Conservation (phyloP, 1,284 basidiomycete genomes). For the Earliella scabrosa region DNA sequence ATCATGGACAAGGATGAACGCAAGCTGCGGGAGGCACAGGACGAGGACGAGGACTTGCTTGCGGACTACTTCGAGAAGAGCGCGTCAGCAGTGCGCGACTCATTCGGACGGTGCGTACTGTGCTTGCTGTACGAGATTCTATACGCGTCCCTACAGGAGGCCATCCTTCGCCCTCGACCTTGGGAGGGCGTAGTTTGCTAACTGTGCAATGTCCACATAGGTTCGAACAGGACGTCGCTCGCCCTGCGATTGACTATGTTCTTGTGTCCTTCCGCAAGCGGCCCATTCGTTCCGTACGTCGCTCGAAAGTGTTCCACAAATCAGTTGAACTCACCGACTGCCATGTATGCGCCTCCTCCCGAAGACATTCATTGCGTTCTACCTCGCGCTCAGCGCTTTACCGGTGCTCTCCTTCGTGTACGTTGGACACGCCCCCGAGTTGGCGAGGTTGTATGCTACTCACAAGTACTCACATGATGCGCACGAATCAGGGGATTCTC, state of each 20-base stretch:
- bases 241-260: slow-evolving; percentile 14
- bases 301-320: background rate
- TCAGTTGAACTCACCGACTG: background rate
- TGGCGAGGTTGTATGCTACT: too few relatives aligned
- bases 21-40: background rate
- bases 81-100: slow-evolving; percentile 17
- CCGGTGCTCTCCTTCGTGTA: slow-evolving; percentile 23
- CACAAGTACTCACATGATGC: too few relatives aligned
- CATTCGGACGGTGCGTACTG: slow-evolving; percentile 20
- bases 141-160: background rate
- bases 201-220: slow-evolving; percentile 1
- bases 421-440: too few relatives aligned
- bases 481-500: slow-evolving; percentile 22
- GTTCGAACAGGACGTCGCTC: slow-evolving; percentile 16
- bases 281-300: slow-evolving; percentile 20
- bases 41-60: slow-evolving; percentile 18
- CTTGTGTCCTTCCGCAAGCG: slow-evolving; percentile 7
- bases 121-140: background rate
- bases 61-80: slow-evolving; percentile 24
- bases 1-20: background rate
- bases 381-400: slow-evolving; percentile 14
- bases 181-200: too few relatives aligned
- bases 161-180: background rate
- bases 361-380: slow-evolving; percentile 18
- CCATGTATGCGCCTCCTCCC: background rate